A percentile compares a stretch with the other conserved stretches of the same genome.
Conservation (phyloP, 208 protist species). For the Acanthamoeba pearcei region DNA sequence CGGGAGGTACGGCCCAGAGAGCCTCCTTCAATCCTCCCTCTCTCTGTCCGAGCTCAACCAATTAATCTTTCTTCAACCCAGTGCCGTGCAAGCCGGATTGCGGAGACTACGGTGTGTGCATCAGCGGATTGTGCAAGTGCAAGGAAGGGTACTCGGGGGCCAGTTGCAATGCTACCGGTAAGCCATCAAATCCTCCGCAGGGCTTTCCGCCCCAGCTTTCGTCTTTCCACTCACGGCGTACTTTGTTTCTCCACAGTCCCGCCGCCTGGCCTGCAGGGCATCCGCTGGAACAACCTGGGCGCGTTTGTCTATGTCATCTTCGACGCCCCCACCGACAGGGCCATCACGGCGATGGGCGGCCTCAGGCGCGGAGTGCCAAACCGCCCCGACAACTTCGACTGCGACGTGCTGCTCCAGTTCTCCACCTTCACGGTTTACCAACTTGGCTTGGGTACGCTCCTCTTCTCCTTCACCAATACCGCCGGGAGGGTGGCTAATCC, state of each 20-base stretch:
- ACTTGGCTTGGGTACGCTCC: conserved; percentile 26
- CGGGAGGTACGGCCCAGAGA: neutral
- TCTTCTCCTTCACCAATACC: neutral
- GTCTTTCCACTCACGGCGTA: neutral
- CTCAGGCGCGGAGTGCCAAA: neutral
- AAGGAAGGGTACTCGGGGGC: conserved; percentile 9
- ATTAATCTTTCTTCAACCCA: neutral
- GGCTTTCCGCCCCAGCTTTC: neutral
- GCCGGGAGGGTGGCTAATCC: neutral
- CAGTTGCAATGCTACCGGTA: conserved; percentile 39
- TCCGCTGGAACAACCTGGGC: conserved; percentile 49
- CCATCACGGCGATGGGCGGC: neutral
- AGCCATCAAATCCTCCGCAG: neutral
- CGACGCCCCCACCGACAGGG: conserved; percentile 47
- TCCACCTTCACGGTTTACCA: conserved; percentile 41
- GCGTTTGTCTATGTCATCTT: conserved; percentile 38
- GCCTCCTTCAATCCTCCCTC: neutral
- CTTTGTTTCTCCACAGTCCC: neutral
- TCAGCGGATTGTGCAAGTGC: conserved; percentile 61
- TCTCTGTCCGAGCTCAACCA: neutral
- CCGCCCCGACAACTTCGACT: conserved; percentile 18
- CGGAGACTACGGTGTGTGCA: conserved; percentile 51
- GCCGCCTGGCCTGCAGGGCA: neutral
- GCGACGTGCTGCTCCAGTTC: conserved; percentile 44
- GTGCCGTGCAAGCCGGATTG: conserved; percentile 70